Evolutionary conservation across 2,329 filamentous ascomycete genomes (phyloP).

Genomic region (Penicillium sp.): DNA sequence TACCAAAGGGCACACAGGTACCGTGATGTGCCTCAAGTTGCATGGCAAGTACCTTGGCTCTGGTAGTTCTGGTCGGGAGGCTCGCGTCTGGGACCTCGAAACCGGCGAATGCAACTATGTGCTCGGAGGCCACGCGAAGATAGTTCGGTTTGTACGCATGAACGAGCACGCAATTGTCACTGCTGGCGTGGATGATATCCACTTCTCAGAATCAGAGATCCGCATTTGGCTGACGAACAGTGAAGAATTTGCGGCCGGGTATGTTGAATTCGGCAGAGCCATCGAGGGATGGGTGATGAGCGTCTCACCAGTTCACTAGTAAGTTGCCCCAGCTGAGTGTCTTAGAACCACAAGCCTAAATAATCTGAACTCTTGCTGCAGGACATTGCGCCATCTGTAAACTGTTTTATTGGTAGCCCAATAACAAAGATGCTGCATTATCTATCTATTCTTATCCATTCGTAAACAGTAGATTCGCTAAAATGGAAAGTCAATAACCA

Average conservation of each 20-base stretch:
- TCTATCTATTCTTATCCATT: neutral
- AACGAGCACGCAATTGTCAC: neutral
- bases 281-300: neutral
- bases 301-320: neutral
- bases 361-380: neutral
- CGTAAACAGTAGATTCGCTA: neutral
- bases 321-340: neutral
- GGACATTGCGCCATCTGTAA: no score
- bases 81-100: neutral
- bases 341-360: neutral
- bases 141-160: neutral
- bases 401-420: neutral
- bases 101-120: neutral
- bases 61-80: neutral
- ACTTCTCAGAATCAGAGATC: neutral
- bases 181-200: neutral
- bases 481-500: neutral
- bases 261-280: neutral
- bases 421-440: neutral
- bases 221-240: neutral
- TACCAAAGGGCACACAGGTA: neutral
- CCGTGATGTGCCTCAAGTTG: neutral
- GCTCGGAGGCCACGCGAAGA: neutral
- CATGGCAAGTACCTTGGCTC: neutral
- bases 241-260: neutral